phyloP scores from a whole-genome alignment of 2,329 filamentous ascomycete genomes.

The Drechslerella stenobrocha region DNA sequence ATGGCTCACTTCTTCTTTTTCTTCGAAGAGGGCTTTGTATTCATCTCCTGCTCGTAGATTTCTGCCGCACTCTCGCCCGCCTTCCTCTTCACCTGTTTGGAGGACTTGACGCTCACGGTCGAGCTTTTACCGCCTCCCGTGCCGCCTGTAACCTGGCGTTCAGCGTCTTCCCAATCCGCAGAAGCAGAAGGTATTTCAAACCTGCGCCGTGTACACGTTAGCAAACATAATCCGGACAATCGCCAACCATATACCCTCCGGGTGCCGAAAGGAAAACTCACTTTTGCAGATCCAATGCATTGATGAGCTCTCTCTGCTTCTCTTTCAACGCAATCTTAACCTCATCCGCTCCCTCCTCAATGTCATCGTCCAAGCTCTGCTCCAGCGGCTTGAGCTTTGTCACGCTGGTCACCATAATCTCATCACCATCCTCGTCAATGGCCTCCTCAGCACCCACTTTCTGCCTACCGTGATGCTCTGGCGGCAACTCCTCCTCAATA shows the following conservation, averaged over 20 bases:
- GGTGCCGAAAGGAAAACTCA: slow-evolving; percentile 61
- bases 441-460: slow-evolving; percentile 58
- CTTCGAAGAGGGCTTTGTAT: slow-evolving; percentile 29
- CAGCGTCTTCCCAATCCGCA: slow-evolving; percentile 69
- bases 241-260: too few relatives aligned
- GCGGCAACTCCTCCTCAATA: slow-evolving; percentile 68
- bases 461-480: slow-evolving; percentile 57
- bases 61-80: slow-evolving; percentile 64
- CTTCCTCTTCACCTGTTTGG: slow-evolving; percentile 73
- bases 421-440: slow-evolving; percentile 69
- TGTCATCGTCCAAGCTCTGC: slow-evolving; percentile 73
- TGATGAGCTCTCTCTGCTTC: slow-evolving; percentile 84
- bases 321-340: slow-evolving; percentile 65
- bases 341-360: slow-evolving; percentile 80
- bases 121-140: slow-evolving; percentile 61
- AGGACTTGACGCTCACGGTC: slow-evolving; percentile 79
- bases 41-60: slow-evolving; percentile 64
- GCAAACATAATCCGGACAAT: too few relatives aligned
- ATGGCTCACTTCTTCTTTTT: slow-evolving; percentile 40
- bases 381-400: slow-evolving; percentile 71
- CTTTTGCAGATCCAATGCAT: slow-evolving; percentile 85
- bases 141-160: slow-evolving; percentile 71
- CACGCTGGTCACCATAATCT: slow-evolving; percentile 64
- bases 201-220: slow-evolving; percentile 55
- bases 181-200: slow-evolving; percentile 67